Percentiles rank a stretch among this genome's conserved stretches.
phyloP scores from a whole-genome alignment of 169 alveolate genomes.

The Babesia bigemina region DNA sequence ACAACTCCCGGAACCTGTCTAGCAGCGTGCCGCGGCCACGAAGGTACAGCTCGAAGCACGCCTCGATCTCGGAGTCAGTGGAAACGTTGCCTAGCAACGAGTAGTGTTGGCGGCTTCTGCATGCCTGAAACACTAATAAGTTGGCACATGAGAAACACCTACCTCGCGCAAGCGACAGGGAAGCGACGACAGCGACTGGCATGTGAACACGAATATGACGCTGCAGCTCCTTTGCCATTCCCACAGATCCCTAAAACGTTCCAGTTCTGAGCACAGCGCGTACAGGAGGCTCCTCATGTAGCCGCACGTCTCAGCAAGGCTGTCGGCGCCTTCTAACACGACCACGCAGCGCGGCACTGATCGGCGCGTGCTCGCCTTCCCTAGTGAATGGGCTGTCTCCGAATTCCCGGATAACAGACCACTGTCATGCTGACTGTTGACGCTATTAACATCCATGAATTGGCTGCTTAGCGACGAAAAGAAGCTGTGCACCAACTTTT shows the following conservation, averaged over 20 bases:
- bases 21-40: conserved; percentile 30
- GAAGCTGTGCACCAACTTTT: conserved; percentile 45
- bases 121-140: background rate
- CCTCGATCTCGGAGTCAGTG: background rate
- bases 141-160: background rate
- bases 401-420: background rate
- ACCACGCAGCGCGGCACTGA: conserved; percentile 39
- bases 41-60: conserved; percentile 55
- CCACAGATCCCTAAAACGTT: conserved; percentile 17
- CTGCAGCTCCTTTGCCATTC: conserved; percentile 7
- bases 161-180: conserved; percentile 45
- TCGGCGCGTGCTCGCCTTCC: background rate
- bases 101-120: background rate
- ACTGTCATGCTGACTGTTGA: background rate
- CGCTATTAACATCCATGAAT: background rate
- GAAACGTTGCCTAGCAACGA: background rate
- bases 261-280: conserved; percentile 31
- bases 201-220: conserved; percentile 51
- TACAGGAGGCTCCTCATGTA: conserved; percentile 39
- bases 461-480: conserved; percentile 31
- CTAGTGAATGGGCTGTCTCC: background rate
- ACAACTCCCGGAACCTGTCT: conserved; percentile 28
- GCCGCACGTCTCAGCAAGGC: conserved; percentile 19
- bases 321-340: conserved; percentile 37
- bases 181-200: conserved; percentile 5